Percentiles rank a stretch among this genome's conserved stretches.
These are phyloP conservation scores for Stentor roeselii DNA, from an alignment of 73 alveolate species.

Conservation along the genomic window DNA sequence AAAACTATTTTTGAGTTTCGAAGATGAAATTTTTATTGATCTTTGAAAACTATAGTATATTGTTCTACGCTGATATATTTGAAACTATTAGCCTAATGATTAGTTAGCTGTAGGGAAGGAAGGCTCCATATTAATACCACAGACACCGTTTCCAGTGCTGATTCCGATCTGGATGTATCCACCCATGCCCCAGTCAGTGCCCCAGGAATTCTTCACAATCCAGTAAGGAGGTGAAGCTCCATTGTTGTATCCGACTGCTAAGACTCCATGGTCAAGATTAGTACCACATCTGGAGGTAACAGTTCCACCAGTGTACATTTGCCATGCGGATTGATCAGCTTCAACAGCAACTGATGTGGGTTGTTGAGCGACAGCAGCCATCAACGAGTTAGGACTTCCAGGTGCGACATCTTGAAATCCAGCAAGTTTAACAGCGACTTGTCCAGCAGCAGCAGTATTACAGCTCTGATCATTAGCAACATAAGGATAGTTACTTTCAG, in stretches of 20 bases:
- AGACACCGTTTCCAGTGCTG: conserved; percentile 31
- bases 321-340: conserved; percentile 58
- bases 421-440: background rate
- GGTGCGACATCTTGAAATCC: background rate
- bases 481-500: conserved; percentile 78
- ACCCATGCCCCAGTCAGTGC: conserved; percentile 76
- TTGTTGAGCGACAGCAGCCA: conserved; percentile 43
- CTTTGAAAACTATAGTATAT: too few species aligned
- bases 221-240: conserved; percentile 39
- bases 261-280: conserved; percentile 66
- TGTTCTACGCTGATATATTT: too few species aligned
- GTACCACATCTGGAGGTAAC: conserved; percentile 34
- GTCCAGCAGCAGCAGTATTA: conserved; percentile 40
- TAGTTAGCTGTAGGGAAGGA: conserved; percentile 20
- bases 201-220: conserved; percentile 81
- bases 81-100: background rate
- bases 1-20: too few species aligned
- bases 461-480: conserved; percentile 48
- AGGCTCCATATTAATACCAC: conserved; percentile 14
- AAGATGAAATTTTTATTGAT: too few species aligned
- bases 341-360: conserved; percentile 49
- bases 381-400: background rate
- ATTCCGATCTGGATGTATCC: conserved; percentile 62
- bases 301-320: conserved; percentile 51
- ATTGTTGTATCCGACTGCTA: conserved; percentile 69